These are phyloP conservation scores for Apiospora hydei DNA, from an alignment of 2,329 filamentous ascomycete genomes.

Conservation along the genomic window DNA sequence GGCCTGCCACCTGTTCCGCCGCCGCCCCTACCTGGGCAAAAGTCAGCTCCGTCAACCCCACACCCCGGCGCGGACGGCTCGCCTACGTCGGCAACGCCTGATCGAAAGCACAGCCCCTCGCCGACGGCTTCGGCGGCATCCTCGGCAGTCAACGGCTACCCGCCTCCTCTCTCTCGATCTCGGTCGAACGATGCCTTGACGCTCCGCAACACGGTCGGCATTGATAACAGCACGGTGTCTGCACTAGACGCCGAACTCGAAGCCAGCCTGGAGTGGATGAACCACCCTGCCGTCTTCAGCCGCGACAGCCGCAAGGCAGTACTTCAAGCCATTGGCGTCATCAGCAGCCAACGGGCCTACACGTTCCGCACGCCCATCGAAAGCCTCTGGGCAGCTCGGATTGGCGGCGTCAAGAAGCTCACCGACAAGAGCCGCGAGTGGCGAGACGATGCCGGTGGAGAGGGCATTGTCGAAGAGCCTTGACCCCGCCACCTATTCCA, in stretches of 20 bases:
- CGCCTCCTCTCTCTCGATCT: conserved; percentile 53
- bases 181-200: conserved; percentile 65
- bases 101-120: conserved; percentile 63
- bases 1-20: conserved; percentile 79
- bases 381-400: conserved; percentile 84
- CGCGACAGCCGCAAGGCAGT: conserved; percentile 95
- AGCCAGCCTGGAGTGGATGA: conserved; percentile 94
- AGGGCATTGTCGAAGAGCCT: conserved; percentile 69
- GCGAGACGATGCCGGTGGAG: conserved; percentile 85
- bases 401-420: conserved; percentile 80
- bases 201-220: conserved; percentile 68
- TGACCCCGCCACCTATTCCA: conserved; percentile 41
- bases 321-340: conserved; percentile 94
- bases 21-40: conserved; percentile 41
- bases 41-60: conserved; percentile 57
- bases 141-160: conserved; percentile 49
- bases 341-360: conserved; percentile 91
- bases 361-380: conserved; percentile 93
- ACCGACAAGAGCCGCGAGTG: conserved; percentile 88
- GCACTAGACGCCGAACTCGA: conserved; percentile 93
- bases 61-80: conserved; percentile 54
- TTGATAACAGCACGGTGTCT: conserved; percentile 81
- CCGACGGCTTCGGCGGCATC: conserved; percentile 58
- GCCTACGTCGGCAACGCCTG: conserved; percentile 55
- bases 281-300: conserved; percentile 92